A percentile compares a stretch with the other conserved stretches of the same genome.
These are phyloP conservation scores for Metschnikowia matae DNA, from an alignment of 805 yeast species.

Conservation along the genomic window DNA sequence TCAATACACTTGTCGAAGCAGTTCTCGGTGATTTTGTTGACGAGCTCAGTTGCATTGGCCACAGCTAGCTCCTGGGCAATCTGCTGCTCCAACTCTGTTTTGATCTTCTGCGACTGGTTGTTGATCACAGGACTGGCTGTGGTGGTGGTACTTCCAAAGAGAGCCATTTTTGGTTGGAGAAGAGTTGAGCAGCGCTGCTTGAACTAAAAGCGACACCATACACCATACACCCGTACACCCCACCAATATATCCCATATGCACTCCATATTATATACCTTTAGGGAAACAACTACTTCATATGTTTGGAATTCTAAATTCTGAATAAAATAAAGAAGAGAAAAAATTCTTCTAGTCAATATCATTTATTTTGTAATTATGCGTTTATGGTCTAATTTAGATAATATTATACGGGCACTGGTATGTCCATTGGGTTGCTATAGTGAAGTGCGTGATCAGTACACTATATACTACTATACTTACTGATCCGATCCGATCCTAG, in stretches of 20 bases:
- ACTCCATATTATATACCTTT: neutral
- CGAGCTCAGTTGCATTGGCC: constrained; percentile 87
- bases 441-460: too few relatives aligned
- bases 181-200: constrained; percentile 1
- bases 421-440: too few relatives aligned
- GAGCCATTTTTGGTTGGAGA: constrained; percentile 11
- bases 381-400: too few relatives aligned
- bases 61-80: constrained; percentile 81
- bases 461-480: too few relatives aligned
- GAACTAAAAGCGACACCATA: too few relatives aligned
- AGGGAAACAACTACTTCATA: too few relatives aligned
- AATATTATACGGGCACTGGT: too few relatives aligned
- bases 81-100: constrained; percentile 62
- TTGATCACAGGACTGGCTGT: constrained; percentile 10
- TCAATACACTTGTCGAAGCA: constrained; percentile 78
- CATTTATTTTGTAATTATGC: too few relatives aligned
- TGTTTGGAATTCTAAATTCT: too few relatives aligned
- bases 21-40: constrained; percentile 78
- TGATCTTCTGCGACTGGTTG: constrained; percentile 26
- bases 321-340: too few relatives aligned
- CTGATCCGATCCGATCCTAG: too few relatives aligned
- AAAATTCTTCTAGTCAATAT: too few relatives aligned
- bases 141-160: constrained; percentile 14
- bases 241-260: neutral
- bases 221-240: neutral